These are phyloP conservation scores for Ilyonectria destructans DNA, from an alignment of 2,329 filamentous ascomycete genomes.

Conservation along the genomic window DNA sequence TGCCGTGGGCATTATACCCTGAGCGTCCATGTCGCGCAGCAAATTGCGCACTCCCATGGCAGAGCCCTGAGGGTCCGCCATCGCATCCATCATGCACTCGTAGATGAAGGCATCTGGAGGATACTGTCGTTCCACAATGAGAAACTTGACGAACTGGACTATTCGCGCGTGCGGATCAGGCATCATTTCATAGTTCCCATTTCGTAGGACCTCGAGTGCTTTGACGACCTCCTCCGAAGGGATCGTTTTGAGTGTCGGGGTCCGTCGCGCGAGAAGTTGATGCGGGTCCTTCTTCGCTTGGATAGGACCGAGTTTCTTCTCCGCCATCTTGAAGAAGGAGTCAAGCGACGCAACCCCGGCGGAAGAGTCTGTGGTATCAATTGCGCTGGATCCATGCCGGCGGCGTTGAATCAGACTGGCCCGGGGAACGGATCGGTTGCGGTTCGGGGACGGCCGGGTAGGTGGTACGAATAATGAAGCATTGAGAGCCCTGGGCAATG, in stretches of 20 bases:
- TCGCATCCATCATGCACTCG: constrained; percentile 81
- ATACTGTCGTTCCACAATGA: constrained; percentile 72
- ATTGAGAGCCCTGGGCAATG: constrained; percentile 54
- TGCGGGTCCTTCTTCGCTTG: not conserved
- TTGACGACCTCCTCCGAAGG: constrained; percentile 42
- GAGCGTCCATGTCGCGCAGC: constrained; percentile 80
- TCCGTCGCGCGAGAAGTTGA: not conserved
- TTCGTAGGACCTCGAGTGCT: constrained; percentile 51
- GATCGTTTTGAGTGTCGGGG: not conserved
- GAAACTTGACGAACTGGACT: constrained; percentile 67
- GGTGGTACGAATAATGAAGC: constrained; percentile 33
- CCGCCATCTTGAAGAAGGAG: constrained; percentile 14
- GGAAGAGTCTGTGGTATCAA: not conserved
- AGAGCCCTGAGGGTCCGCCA: constrained; percentile 78
- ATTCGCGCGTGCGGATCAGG: constrained; percentile 51
- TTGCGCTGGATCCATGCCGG: constrained; percentile 37
- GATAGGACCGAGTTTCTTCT: not conserved
- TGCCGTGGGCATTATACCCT: constrained; percentile 75
- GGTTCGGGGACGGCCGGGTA: constrained; percentile 13
- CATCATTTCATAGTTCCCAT: constrained; percentile 38
- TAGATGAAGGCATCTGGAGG: constrained; percentile 75
- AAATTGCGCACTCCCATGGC: constrained; percentile 74
- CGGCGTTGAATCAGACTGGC: constrained; percentile 35
- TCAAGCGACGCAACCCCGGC: constrained; percentile 8
- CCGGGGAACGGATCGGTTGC: constrained; percentile 25